Conservation (phyloP, 164 flowering plant species). For the Malania oleifera region DNA sequence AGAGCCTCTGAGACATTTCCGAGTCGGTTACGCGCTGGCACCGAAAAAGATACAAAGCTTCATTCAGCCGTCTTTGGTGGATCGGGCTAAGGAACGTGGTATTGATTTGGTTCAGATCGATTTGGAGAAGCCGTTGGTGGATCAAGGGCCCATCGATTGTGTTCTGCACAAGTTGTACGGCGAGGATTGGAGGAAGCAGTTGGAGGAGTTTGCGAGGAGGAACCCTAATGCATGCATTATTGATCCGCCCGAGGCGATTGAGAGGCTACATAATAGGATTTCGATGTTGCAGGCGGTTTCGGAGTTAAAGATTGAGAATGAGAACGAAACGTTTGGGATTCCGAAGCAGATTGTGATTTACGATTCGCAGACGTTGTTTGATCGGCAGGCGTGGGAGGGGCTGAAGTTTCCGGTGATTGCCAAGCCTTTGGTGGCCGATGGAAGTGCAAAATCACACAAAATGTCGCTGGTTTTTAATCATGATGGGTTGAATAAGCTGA, state of each 20-base stretch:
- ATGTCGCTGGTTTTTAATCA: slow-evolving; percentile 61
- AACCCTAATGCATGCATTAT: slow-evolving; percentile 33
- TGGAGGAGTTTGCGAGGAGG: slow-evolving; percentile 21
- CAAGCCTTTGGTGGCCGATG: slow-evolving; percentile 82
- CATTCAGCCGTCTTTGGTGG: slow-evolving; percentile 34
- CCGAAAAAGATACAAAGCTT: slow-evolving; percentile 52
- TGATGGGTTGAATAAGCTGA: slow-evolving; percentile 48
- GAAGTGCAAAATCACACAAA: slow-evolving; percentile 77
- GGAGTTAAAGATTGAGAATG: slow-evolving; percentile 33
- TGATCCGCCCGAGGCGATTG: slow-evolving; percentile 46
- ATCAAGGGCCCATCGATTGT: slow-evolving; percentile 65
- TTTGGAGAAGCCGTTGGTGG: slow-evolving; percentile 28
- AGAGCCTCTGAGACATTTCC: slow-evolving; percentile 24
- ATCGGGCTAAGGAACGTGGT: slow-evolving; percentile 25
- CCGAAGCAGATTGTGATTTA: slow-evolving; percentile 74
- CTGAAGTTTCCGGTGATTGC: slow-evolving; percentile 75
- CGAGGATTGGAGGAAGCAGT: slow-evolving; percentile 44
- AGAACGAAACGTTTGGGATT: slow-evolving; percentile 42
- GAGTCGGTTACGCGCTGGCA: slow-evolving; percentile 50
- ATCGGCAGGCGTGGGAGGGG: slow-evolving; percentile 25
- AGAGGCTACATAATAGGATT: slow-evolving; percentile 60
- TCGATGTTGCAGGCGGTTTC: slow-evolving; percentile 85
- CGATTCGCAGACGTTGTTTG: slow-evolving; percentile 29
- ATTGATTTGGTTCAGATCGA: slow-evolving; percentile 47
- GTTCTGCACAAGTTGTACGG: slow-evolving; percentile 56